Evolutionary conservation across 129 eudicot genomes (phyloP), one percentile per base, ranked within the genome.

Genomic region (Pittosporum tobira): DNA sequence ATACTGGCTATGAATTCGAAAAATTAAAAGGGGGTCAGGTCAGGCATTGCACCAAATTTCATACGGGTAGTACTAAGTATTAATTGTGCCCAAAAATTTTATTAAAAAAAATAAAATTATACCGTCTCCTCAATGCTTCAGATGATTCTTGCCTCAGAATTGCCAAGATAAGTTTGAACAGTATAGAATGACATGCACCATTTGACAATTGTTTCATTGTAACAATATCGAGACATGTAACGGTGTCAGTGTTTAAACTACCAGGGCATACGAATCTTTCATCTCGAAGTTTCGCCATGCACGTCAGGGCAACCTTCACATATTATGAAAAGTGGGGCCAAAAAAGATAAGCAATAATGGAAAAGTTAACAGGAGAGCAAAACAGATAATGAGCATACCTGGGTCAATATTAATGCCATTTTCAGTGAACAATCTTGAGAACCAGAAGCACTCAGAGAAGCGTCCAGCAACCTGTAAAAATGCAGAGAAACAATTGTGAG

Each of bases 261-360:
- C 90, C 79, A 27, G 96, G 82, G 68, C 61, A 67, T 48, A 68
- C 64, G 74, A 76, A 93, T 54, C 96, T 79, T 71, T 93, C 99
- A 70, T 87, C 88, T 9, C 96, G 99, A 22, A 93, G 64, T 79
- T 87, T 93, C 1, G 96, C 94, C 96, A 93, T 91, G 83, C 96
- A 83, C 25, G 99, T 91, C 48, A 87, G 79, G 27, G 85, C 78
- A 67, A 91, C 99, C 99, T 91, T 66, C 30, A 59, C 4, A 62
- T 13, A 58, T 27, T 42, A 48, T 45, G 22, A 43, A 36, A n/a
- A 58, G 50, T 24, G 18, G 12, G 36, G n/a, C 21, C 48, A 46
- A 34, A 58, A 45, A 21, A 18, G 24, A 30, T 18, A 21, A 68
- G 45, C 49, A 57, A 46, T 19, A 61, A 31, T 20, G 4, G 26